These are phyloP conservation scores for Penicillium canescens DNA, from an alignment of 495 filamentous ascomycete genomes.

Conservation along the genomic window DNA sequence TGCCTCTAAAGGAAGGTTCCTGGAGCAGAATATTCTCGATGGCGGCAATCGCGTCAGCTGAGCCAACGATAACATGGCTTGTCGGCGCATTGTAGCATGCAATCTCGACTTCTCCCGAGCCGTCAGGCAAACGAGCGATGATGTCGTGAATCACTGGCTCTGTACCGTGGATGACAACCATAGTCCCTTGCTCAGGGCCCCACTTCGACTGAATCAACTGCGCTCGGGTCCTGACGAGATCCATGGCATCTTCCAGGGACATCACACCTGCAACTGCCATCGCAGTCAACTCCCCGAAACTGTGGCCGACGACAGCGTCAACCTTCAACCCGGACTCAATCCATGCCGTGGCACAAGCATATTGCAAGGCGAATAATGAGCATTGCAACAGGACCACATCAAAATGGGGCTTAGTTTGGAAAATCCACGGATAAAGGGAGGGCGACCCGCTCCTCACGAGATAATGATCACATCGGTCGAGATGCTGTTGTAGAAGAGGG, in stretches of 20 bases:
- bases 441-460: slow-evolving; percentile 24
- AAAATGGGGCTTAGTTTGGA: slow-evolving; percentile 31
- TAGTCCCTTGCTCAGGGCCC: slow-evolving; percentile 49
- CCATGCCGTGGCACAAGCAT: slow-evolving; percentile 48
- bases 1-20: slow-evolving; percentile 45
- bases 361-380: slow-evolving; percentile 48
- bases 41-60: no score
- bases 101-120: slow-evolving; percentile 50
- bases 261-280: slow-evolving; percentile 38
- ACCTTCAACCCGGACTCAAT: slow-evolving; percentile 39
- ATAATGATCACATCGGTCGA: slow-evolving; percentile 16
- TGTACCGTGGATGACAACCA: slow-evolving; percentile 50
- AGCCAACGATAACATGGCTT: no score
- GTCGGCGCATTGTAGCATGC: no score
- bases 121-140: slow-evolving; percentile 31
- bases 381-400: slow-evolving; percentile 47
- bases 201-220: no score
- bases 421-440: slow-evolving; percentile 51
- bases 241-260: slow-evolving; percentile 34
- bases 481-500: no score
- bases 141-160: slow-evolving; percentile 12
- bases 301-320: slow-evolving; percentile 49
- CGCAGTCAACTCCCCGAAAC: slow-evolving; percentile 50
- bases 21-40: no score
- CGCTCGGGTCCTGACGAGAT: no score